Percentiles rank a stretch among this genome's conserved stretches.
Conservation (phyloP, 495 filamentous ascomycete genomes). For the Chaetomium tenue region DNA sequence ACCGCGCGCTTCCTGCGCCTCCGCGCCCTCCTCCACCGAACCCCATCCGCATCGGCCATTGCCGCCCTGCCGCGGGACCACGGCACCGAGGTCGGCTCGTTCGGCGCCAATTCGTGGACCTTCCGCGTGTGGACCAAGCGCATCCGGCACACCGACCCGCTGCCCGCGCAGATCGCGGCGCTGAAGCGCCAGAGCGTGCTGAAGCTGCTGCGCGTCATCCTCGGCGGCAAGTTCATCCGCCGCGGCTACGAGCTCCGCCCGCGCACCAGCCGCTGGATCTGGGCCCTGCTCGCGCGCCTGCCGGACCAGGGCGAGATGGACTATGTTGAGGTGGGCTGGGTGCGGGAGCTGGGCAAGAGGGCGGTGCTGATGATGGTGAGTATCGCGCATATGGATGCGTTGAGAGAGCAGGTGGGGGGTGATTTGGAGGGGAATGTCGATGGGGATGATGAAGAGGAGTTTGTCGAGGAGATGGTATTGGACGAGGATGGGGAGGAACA, state of each 20-base stretch:
- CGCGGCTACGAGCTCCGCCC: conserved; percentile 46
- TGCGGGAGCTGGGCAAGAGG: conserved; percentile 60
- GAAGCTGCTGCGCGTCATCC: conserved; percentile 50
- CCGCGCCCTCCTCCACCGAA: conserved; percentile 54
- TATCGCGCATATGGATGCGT: conserved; percentile 49
- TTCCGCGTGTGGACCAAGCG: conserved; percentile 53
- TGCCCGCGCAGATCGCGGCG: conserved; percentile 64
- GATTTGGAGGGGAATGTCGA: conserved; percentile 29
- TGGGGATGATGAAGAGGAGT: conserved; percentile 31
- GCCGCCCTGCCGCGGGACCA: conserved; percentile 55
- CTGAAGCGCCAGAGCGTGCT: conserved; percentile 64
- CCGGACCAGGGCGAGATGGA: conserved; percentile 57
- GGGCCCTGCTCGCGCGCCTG: conserved; percentile 59
- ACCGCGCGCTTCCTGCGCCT: conserved; percentile 58
- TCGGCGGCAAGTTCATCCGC: conserved; percentile 48
- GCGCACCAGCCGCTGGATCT: conserved; percentile 58
- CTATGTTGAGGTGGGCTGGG: conserved; percentile 55
- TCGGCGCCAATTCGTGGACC: conserved; percentile 43
- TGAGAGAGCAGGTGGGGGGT: conserved; percentile 40
- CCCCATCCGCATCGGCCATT: conserved; percentile 52
- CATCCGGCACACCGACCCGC: conserved; percentile 55
- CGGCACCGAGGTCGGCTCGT: conserved; percentile 53
- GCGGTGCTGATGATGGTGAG: conserved; percentile 53
- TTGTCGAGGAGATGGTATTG: conserved; percentile 28
- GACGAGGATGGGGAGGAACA: conserved; percentile 23